Evolutionary conservation across 2,329 filamentous ascomycete genomes (phyloP), one percentile per base, ranked within the genome.

Genomic region (Fusarium buxicola): DNA sequence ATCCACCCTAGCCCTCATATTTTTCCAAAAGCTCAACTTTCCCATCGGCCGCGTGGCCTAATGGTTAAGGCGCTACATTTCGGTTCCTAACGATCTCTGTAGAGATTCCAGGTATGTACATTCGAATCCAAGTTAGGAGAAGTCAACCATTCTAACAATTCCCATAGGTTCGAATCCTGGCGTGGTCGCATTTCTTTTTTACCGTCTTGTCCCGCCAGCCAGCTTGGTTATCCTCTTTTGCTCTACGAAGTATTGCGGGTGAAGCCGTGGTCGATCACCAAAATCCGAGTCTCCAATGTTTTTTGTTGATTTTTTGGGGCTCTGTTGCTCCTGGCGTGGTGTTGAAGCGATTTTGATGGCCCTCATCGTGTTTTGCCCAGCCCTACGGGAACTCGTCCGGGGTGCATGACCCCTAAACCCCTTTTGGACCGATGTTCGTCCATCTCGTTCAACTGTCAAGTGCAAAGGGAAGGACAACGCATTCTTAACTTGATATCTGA

Each of bases 51-150:
- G 76, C 76, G 75, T 78, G 75, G 76, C 76, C 73, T 75, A 78
- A 78, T 78, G 76, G 76, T 64, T 77, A 78, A 75, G 74, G 76
- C 76, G 76, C 73, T 74, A 78, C 75, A 78, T 78, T 78, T 78
- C 76, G 75, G 76, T 70, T 59, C 28, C 31, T 28, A 27, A 28
- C 55, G 57, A 69, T 16, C 31, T 25, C 76, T 78, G 75, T 78
- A 74, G 74, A 78, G 76, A 77, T 76, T 78, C 73, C 75, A 77
- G 76, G 75, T n/a, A n/a, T n/a, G n/a, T n/a, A n/a, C n/a, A n/a
- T 77, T 77, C 31, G 45, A 36, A 48, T n/a, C n/a, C n/a, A n/a
- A n/a, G n/a, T n/a, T n/a, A n/a, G n/a, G n/a, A n/a, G n/a, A n/a
- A n/a, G n/a, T n/a, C n/a, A n/a, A n/a, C n/a, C n/a, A n/a, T n/a